A percentile compares a stretch with the other conserved stretches of the same genome.
These are phyloP conservation scores for Zizania latifolia DNA, from an alignment of 176 grass and related monocot species.

Conservation along the genomic window DNA sequence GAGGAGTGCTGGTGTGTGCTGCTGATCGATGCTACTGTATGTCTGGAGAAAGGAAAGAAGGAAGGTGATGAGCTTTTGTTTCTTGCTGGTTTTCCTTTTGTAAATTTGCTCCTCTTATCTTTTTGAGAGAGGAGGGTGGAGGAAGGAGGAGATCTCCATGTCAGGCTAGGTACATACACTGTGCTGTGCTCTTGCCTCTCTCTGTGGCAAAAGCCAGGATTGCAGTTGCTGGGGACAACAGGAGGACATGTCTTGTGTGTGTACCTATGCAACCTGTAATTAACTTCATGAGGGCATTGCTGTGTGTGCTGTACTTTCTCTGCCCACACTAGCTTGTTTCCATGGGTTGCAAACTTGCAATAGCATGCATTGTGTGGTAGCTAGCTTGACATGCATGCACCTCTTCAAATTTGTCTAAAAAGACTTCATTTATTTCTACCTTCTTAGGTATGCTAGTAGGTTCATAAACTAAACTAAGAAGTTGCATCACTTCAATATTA, in stretches of 20 bases:
- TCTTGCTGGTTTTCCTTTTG: conserved; percentile 42
- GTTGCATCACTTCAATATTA: too few relatives aligned
- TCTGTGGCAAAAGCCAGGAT: conserved; percentile 31
- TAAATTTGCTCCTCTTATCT: conserved; percentile 31
- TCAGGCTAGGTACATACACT: conserved; percentile 38
- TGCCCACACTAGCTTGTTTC: conserved; percentile 44
- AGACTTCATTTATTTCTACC: too few relatives aligned
- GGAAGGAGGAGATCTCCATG: conserved; percentile 43
- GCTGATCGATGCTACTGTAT: conserved; percentile 34
- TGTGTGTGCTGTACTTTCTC: conserved; percentile 26
- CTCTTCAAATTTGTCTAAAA: too few relatives aligned
- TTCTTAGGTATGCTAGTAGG: too few relatives aligned
- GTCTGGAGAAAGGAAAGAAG: conserved; percentile 34
- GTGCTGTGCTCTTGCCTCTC: conserved; percentile 32
- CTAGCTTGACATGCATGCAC: not conserved
- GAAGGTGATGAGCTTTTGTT: conserved; percentile 43
- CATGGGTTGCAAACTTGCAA: too few relatives aligned
- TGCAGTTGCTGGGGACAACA: conserved; percentile 41
- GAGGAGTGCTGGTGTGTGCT: too few relatives aligned
- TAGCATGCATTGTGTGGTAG: conserved; percentile 10
- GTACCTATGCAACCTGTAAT: conserved; percentile 30
- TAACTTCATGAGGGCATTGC: not conserved
- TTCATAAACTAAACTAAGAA: too few relatives aligned
- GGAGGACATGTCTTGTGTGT: conserved; percentile 1
- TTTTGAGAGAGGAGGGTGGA: conserved; percentile 10